phyloP scores from a whole-genome alignment of 768 basidiomycete species.

The Kwoniella bestiolae region DNA sequence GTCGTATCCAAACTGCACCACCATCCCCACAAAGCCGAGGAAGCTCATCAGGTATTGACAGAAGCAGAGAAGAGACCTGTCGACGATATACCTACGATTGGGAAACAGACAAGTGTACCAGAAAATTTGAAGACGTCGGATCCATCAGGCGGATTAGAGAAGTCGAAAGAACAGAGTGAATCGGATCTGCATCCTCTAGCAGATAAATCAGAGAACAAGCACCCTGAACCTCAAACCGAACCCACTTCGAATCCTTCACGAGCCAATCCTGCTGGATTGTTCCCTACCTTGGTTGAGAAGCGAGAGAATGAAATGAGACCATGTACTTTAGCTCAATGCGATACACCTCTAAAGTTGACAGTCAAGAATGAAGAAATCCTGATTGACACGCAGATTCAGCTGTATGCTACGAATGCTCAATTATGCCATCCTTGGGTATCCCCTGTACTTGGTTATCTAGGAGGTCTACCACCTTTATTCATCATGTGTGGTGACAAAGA shows the following conservation, averaged over 20 bases:
- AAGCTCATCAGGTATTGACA: neutral
- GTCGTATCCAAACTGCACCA: slow-evolving; percentile 31
- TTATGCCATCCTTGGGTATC: slow-evolving; percentile 65
- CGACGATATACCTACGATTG: neutral
- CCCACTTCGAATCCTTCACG: slow-evolving; percentile 34
- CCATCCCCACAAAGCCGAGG: slow-evolving; percentile 19
- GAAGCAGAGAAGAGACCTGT: slow-evolving; percentile 5
- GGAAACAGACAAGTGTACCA: slow-evolving; percentile 11
- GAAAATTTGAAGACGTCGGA: slow-evolving; percentile 24
- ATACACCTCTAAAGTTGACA: slow-evolving; percentile 42
- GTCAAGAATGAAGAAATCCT: slow-evolving; percentile 57
- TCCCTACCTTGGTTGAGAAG: slow-evolving; percentile 16
- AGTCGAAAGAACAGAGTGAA: slow-evolving; percentile 19
- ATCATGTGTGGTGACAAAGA: slow-evolving; percentile 88
- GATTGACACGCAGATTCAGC: slow-evolving; percentile 71
- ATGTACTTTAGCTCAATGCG: slow-evolving; percentile 46
- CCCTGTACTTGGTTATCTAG: slow-evolving; percentile 75
- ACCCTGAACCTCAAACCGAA: slow-evolving; percentile 47
- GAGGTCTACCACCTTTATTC: slow-evolving; percentile 84
- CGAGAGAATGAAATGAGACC: slow-evolving; percentile 16
- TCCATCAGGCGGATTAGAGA: slow-evolving; percentile 12
- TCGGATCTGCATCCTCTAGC: slow-evolving; percentile 42
- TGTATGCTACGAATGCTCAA: slow-evolving; percentile 81
- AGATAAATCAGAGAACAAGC: slow-evolving; percentile 34
- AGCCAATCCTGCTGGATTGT: slow-evolving; percentile 47